phyloP scores from a whole-genome alignment of 1,139 yeast genomes.

The Yamadazyma friedrichii region DNA sequence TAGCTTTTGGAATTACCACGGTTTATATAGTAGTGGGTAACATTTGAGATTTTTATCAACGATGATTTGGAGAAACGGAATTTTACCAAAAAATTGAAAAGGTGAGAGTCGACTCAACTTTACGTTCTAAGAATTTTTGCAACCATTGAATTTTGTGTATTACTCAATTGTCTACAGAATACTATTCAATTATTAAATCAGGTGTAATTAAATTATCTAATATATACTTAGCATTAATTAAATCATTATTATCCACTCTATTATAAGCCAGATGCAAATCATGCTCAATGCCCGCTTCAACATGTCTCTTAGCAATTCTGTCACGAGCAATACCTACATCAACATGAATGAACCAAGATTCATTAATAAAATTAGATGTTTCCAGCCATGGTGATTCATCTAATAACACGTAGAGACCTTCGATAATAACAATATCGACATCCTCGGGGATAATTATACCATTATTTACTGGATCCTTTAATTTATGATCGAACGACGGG shows the following conservation, averaged over 20 bases:
- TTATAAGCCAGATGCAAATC: constrained; percentile 55
- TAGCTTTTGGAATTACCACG: no score
- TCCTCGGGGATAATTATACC: constrained; percentile 45
- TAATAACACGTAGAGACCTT: constrained; percentile 62
- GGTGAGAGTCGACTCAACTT: no score
- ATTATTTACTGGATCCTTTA: constrained; percentile 62
- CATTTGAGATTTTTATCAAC: no score
- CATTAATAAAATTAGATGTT: constrained; percentile 36
- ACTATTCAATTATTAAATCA: no score
- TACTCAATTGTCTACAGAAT: no score
- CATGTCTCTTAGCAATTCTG: constrained; percentile 71
- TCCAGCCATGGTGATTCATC: constrained; percentile 51
- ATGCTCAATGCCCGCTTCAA: constrained; percentile 65
- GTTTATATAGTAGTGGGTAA: no score
- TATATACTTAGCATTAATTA: constrained; percentile 62
- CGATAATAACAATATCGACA: constrained; percentile 56
- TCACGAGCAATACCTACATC: constrained; percentile 44
- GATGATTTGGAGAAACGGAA: no score
- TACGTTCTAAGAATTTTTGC: background rate
- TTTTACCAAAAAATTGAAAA: no score
- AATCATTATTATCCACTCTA: constrained; percentile 68
- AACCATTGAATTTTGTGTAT: background rate
- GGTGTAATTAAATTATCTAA: constrained; percentile 12
- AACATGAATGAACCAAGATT: constrained; percentile 47
- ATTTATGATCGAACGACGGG: constrained; percentile 77